Percentiles rank a stretch among this genome's conserved stretches.
These are phyloP conservation scores for Parachaetomium inaequale DNA, from an alignment of 495 filamentous ascomycete species.

Conservation along the genomic window DNA sequence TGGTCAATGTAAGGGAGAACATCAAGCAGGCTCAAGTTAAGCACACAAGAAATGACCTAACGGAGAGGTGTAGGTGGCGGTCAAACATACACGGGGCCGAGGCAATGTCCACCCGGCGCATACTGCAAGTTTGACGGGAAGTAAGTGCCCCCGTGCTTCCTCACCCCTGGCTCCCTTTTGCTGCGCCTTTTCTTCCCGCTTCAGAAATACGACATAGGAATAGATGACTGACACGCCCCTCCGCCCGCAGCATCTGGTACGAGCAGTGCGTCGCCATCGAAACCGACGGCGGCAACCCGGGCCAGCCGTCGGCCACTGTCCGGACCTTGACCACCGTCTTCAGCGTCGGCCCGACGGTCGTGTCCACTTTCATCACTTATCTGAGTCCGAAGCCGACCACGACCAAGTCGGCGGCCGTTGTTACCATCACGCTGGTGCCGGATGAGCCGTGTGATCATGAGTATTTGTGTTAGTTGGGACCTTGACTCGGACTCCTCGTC, in stretches of 20 bases:
- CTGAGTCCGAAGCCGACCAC: slow-evolving; percentile 17
- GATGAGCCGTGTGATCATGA: slow-evolving; percentile 27
- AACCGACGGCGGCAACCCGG: not conserved
- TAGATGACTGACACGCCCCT: not conserved
- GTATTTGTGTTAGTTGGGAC: slow-evolving; percentile 14
- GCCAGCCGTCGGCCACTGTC: not conserved
- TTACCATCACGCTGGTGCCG: slow-evolving; percentile 26
- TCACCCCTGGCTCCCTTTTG: not conserved
- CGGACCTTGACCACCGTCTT: slow-evolving; percentile 25
- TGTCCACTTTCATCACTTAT: slow-evolving; percentile 27
- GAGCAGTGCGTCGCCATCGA: slow-evolving; percentile 26
- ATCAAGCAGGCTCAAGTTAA: not conserved
- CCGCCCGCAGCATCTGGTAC: slow-evolving; percentile 23
- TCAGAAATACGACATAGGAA: not conserved
- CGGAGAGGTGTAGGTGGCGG: slow-evolving; percentile 20
- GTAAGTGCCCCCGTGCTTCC: slow-evolving; percentile 7
- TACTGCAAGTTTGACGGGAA: slow-evolving; percentile 26
- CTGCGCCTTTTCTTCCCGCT: not conserved
- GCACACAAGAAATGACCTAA: not conserved
- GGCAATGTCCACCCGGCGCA: slow-evolving; percentile 19
- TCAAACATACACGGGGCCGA: slow-evolving; percentile 19
- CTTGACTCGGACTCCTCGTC: not conserved
- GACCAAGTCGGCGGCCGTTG: slow-evolving; percentile 7
- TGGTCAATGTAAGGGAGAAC: not conserved
- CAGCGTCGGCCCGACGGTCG: slow-evolving; percentile 25